Evolutionary conservation across 345 rosid species (phyloP).

Genomic region (Carallia brachiata): DNA sequence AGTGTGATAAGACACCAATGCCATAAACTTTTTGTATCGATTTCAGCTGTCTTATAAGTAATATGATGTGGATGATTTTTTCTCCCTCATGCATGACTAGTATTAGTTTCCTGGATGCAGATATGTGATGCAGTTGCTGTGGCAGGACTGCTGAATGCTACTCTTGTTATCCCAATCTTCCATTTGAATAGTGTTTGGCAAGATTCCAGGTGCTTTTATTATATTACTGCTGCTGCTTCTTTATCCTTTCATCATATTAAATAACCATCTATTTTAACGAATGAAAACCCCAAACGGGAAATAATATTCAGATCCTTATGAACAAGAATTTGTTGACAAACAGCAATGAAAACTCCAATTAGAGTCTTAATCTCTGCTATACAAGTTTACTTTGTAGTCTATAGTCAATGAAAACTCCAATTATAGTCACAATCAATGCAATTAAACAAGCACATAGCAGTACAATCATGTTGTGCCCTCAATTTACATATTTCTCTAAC

Average conservation of each 20-base stretch:
- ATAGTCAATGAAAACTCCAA: too few relatives aligned
- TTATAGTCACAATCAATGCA: background rate
- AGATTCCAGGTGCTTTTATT: constrained; percentile 85
- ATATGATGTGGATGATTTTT: background rate
- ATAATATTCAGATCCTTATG: too few relatives aligned
- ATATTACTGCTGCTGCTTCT: constrained; percentile 4
- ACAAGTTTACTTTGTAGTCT: too few relatives aligned
- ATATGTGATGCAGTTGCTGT: constrained; percentile 99
- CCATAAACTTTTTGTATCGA: background rate
- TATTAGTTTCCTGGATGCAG: constrained; percentile 25
- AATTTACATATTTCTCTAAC: background rate
- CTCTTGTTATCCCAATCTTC: constrained; percentile 90
- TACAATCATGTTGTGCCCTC: background rate
- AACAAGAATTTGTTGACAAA: too few relatives aligned
- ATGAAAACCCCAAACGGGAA: too few relatives aligned
- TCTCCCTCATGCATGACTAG: background rate
- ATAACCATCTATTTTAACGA: too few relatives aligned
- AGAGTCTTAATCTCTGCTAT: too few relatives aligned
- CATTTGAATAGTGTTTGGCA: constrained; percentile 97
- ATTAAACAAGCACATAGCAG: background rate
- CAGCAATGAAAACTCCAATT: too few relatives aligned
- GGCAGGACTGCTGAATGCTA: constrained; percentile 92
- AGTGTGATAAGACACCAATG: background rate
- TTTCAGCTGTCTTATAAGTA: background rate
- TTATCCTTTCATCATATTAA: background rate